A percentile compares a stretch with the other conserved stretches of the same genome.
Conservation (phyloP, 2,329 filamentous ascomycete genomes). For the Penicillium sp. region DNA sequence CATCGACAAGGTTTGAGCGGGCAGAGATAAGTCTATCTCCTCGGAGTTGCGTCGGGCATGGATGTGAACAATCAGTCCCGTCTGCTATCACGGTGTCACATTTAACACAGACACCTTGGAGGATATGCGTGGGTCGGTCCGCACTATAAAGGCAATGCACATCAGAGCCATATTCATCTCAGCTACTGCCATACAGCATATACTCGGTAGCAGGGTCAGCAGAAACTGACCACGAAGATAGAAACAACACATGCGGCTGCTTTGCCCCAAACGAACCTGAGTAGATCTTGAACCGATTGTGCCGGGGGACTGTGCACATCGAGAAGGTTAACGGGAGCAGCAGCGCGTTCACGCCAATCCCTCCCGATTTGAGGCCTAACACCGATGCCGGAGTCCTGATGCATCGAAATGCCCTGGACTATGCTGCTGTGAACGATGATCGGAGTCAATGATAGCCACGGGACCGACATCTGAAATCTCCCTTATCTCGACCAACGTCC, state of each 20-base stretch:
- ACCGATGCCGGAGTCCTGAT: neutral
- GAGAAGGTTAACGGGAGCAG: neutral
- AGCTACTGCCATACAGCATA: too few relatives aligned
- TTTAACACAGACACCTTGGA: neutral
- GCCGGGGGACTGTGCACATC: neutral
- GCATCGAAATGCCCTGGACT: neutral
- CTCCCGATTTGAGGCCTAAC: neutral
- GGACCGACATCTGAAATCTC: neutral
- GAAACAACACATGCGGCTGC: neutral
- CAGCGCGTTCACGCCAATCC: neutral
- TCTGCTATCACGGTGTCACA: conserved; percentile 4
- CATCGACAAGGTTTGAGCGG: neutral
- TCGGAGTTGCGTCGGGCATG: neutral
- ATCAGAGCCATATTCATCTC: neutral
- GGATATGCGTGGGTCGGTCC: neutral
- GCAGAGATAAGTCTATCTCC: neutral
- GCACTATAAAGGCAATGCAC: neutral
- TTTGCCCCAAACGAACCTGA: neutral
- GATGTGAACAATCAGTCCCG: neutral
- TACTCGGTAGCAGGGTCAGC: too few relatives aligned
- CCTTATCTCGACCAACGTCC: neutral
- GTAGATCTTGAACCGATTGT: neutral
- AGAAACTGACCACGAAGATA: neutral
- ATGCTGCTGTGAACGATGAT: neutral
- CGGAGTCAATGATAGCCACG: neutral